Evolutionary conservation across 2,329 filamentous ascomycete species (phyloP), one percentile per base, ranked within the genome.

Genomic region (Lasiodiplodia sp.): DNA sequence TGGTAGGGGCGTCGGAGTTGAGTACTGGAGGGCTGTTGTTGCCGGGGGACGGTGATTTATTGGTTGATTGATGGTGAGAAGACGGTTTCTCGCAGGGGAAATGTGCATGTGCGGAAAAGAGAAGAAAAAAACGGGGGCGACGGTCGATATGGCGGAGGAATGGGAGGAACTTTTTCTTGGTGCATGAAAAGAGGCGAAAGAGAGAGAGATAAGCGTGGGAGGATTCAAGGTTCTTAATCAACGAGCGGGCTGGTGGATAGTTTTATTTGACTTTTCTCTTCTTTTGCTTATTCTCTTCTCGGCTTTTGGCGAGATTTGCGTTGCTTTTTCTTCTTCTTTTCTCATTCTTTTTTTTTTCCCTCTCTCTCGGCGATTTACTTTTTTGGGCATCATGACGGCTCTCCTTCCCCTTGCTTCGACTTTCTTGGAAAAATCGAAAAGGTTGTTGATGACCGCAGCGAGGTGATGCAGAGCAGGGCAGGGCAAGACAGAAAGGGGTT

Each of bases 1-100:
- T 78, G 90, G 91, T 10, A 87, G 89, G 40, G 88, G 92, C 70
- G 82, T 93, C 72, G 90, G 91, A 72, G 84, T 90, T 73, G 86
- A 86, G 67, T 92, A 92, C 74, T 93, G 92, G 78, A 84, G 85
- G 69, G 86, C 86, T 68, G 83, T 91, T 51, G 88, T 91, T 87
- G 86, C 82, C 23, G 63, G 51, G 49, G 71, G 51, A 3, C 66
- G 67, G 28, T 66, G 21, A 31, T 25, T 25, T 10, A 4, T n/a
- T 11, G 18, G 16, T 8, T 31, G 16, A 25, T 14, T 2, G 55
- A 25, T 18, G 55, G 18, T 3, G 25, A 28, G 10, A 56, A n/a
- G n/a, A 34, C n/a, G 2, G 14, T 10, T 34, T 34, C 31, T 34
- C 31, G 1, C 0, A 34, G 1, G 31, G 31, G 8, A 10, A 23